These are phyloP conservation scores for Coffea canephora DNA, from an alignment of 257 asterid species.

Conservation along the genomic window DNA sequence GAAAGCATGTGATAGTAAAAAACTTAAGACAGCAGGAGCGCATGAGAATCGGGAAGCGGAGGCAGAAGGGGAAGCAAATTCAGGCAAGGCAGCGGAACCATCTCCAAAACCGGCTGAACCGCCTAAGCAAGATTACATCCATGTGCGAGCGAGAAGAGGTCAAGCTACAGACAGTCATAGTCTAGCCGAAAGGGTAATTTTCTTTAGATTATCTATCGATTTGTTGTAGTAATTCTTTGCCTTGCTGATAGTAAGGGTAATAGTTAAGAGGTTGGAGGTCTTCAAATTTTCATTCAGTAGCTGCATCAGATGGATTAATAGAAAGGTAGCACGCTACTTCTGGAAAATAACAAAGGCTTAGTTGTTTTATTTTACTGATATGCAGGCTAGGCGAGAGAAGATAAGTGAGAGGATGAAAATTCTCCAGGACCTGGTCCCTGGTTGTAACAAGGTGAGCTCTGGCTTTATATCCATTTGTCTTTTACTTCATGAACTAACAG, in stretches of 20 bases:
- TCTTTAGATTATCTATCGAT: conserved; percentile 1
- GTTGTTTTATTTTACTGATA: conserved; percentile 14
- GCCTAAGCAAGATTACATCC: conserved; percentile 51
- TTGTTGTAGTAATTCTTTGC: not conserved
- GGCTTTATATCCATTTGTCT: not conserved
- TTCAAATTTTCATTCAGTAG: not conserved
- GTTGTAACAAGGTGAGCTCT: conserved; percentile 43
- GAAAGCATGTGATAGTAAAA: conserved; percentile 36
- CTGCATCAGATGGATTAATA: not conserved
- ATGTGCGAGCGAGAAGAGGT: conserved; percentile 54
- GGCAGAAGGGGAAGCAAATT: conserved; percentile 34
- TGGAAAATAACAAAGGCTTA: not conserved
- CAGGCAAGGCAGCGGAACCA: conserved; percentile 32
- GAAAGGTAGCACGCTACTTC: not conserved
- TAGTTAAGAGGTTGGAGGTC: not conserved
- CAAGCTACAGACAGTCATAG: conserved; percentile 58
- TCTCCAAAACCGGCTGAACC: conserved; percentile 32
- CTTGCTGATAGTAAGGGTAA: not conserved
- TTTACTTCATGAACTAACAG: not conserved
- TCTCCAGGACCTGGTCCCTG: conserved; percentile 56
- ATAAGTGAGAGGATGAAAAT: conserved; percentile 54
- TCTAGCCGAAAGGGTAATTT: conserved; percentile 52
- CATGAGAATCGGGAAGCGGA: conserved; percentile 25
- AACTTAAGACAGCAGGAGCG: conserved; percentile 31
- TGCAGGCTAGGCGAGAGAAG: conserved; percentile 55